Base-by-base conservation (phyloP, 805 yeast genomes). In the Schizosaccharomyces cryophilus region DNA sequence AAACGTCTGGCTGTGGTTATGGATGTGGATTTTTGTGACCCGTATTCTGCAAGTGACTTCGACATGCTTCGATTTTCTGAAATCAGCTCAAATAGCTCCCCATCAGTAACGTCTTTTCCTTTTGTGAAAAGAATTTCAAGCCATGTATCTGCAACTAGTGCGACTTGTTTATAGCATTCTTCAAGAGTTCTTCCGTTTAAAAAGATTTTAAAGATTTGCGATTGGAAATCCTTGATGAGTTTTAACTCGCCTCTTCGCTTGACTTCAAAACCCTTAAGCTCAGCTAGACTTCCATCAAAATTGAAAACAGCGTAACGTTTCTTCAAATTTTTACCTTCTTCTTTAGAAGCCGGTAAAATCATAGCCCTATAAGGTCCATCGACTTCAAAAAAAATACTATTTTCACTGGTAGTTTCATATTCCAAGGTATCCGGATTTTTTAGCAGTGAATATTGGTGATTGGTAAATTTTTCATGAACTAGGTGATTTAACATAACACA, bases 341-440 rank as follows among this genome's bases (percentile, higher is more conserved):
- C 98, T 65, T 87, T 87, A 0, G 97, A 90, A 0, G 97, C 88
- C 4, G 99, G 99, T 60, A 93, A 76, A 62, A 93, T 80, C 98
- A 93, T 93, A 0, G 98, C 98, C 67, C 82, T 85, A 69, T 93
- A 93, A 0, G 99, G 99, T 11, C 99, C 99, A 74, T 93, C 99
- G 21, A 94, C 96, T 70, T 93, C 99, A 66, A 93, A 93, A 73
- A 90, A 90, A 71, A 93, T 93, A 17, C 96, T 85, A 71, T 93
- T 93, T 67, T 93, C 98, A 24, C 90, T 82, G 59, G 78, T 78
- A 0, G 88, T 84, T 61, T 83, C 81, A 71, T 90, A 93, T 66
- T 78, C 80, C 68, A 80, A 77, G 21, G 74, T 77, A 1, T 75
- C 77, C 0, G 86, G 82, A 68, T 90, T 95, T 1, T 79, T 80